These are phyloP conservation scores for Leonotis leonurus DNA, from an alignment of 257 asterid genomes.

Conservation along the genomic window DNA sequence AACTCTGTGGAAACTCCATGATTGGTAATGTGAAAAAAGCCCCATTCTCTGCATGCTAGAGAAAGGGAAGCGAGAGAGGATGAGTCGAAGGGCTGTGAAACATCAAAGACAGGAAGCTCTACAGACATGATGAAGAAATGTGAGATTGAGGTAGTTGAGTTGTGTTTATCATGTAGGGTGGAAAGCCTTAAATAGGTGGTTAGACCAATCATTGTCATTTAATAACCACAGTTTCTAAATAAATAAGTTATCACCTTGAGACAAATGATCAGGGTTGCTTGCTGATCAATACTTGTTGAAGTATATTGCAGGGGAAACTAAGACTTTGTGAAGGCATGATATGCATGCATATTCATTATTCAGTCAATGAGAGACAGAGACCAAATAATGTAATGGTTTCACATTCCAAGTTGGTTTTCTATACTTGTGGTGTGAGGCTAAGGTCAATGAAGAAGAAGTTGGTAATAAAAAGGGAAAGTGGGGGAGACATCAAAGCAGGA, in stretches of 20 bases:
- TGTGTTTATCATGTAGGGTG: slow-evolving; percentile 5
- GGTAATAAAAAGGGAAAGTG: slow-evolving; percentile 20
- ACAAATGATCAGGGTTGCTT: slow-evolving; percentile 14
- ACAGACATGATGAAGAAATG: slow-evolving; percentile 31
- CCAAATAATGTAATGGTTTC: slow-evolving; percentile 29
- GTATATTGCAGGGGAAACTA: background rate
- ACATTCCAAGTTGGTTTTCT: slow-evolving; percentile 18
- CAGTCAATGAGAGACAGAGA: slow-evolving; percentile 22
- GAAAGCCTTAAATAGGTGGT: slow-evolving; percentile 25
- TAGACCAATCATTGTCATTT: slow-evolving; percentile 4
- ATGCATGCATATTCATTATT: slow-evolving; percentile 25
- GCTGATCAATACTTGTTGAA: slow-evolving; percentile 11
- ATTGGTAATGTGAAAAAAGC: slow-evolving; percentile 51
- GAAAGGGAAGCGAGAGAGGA: slow-evolving; percentile 46
- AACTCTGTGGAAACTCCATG: slow-evolving; percentile 52
- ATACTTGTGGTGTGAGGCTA: slow-evolving; percentile 8
- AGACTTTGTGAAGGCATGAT: slow-evolving; percentile 21
- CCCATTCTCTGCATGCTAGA: slow-evolving; percentile 64
- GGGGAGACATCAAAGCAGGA: slow-evolving; percentile 42
- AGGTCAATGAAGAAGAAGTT: slow-evolving; percentile 27
- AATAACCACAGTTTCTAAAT: background rate
- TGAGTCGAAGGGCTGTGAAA: slow-evolving; percentile 45
- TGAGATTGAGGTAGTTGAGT: slow-evolving; percentile 18
- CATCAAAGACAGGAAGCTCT: slow-evolving; percentile 52
- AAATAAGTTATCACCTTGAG: background rate